Evolutionary conservation across 441 rosid genomes (phyloP).

Genomic region (Adansonia gregorii): DNA sequence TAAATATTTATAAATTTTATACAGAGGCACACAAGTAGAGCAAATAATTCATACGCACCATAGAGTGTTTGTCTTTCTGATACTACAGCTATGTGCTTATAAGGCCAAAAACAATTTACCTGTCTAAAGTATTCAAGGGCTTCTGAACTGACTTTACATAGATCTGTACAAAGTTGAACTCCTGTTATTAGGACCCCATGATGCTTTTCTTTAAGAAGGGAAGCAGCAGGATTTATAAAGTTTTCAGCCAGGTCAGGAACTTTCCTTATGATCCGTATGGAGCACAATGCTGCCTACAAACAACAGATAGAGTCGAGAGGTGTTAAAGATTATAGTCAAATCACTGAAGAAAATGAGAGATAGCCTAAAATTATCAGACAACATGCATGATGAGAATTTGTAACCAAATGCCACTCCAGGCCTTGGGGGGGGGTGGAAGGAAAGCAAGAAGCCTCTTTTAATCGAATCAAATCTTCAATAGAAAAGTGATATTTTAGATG

Average conservation of each 20-base stretch:
- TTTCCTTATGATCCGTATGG: conserved; percentile 90
- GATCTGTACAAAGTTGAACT: conserved; percentile 91
- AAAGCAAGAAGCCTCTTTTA: neutral
- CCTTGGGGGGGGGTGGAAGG: neutral
- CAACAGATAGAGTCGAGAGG: conserved; percentile 31
- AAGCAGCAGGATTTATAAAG: conserved; percentile 84
- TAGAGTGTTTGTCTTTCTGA: conserved; percentile 25
- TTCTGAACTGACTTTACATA: conserved; percentile 85
- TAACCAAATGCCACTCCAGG: neutral
- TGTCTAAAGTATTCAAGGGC: conserved; percentile 86
- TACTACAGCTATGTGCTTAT: conserved; percentile 26
- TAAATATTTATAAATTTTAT: conserved; percentile 1
- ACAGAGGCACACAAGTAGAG: neutral
- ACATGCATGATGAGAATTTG: conserved; percentile 6
- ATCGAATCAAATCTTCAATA: neutral
- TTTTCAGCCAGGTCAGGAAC: conserved; percentile 98
- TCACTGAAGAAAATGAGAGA: neutral
- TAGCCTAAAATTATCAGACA: neutral
- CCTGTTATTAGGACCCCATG: conserved; percentile 97
- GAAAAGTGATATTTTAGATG: neutral
- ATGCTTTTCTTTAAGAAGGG: conserved; percentile 95
- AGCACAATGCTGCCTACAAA: conserved; percentile 90
- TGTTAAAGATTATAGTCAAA: neutral
- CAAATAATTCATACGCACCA: neutral
- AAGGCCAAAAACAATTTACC: conserved; percentile 50